These are phyloP conservation scores for Kuraishia ogatae DNA, from an alignment of 805 yeast species.

Conservation along the genomic window DNA sequence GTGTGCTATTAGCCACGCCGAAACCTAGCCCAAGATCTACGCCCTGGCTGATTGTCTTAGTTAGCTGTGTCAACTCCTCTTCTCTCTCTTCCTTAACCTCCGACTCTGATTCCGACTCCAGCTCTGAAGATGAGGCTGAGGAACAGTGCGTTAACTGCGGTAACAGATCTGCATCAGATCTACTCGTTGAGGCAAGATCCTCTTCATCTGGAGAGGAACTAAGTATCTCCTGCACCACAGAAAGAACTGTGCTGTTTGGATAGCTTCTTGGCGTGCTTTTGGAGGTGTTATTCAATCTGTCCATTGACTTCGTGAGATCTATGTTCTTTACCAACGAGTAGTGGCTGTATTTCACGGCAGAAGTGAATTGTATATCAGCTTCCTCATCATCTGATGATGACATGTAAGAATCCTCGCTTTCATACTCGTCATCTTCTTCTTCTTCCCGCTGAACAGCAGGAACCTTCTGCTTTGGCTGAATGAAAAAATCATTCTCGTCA, in stretches of 20 bases:
- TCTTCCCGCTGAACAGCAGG: slow-evolving; percentile 10
- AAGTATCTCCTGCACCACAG: background rate
- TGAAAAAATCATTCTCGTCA: slow-evolving; percentile 12
- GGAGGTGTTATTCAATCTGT: background rate
- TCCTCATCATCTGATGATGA: slow-evolving; percentile 2
- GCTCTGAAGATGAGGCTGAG: background rate
- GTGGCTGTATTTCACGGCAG: background rate
- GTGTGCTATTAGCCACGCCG: background rate
- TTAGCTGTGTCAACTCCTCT: background rate
- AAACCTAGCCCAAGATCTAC: background rate
- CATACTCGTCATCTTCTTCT: slow-evolving; percentile 11
- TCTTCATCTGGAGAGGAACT: background rate
- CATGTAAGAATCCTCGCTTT: slow-evolving; percentile 6
- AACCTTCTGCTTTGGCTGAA: slow-evolving; percentile 1
- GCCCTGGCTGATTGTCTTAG: background rate
- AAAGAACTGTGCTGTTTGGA: background rate
- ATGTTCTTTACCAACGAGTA: background rate
- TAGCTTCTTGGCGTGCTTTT: background rate
- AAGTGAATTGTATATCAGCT: background rate
- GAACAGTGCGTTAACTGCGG: slow-evolving; percentile 3
- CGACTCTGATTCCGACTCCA: background rate
- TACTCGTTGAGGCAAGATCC: background rate
- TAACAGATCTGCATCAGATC: background rate
- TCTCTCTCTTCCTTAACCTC: background rate
- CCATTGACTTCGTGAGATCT: background rate